Percentiles rank a stretch among this genome's conserved stretches.
These are phyloP conservation scores for Metschnikowia aberdeeniae DNA, from an alignment of 805 yeast species.

Conservation along the genomic window DNA sequence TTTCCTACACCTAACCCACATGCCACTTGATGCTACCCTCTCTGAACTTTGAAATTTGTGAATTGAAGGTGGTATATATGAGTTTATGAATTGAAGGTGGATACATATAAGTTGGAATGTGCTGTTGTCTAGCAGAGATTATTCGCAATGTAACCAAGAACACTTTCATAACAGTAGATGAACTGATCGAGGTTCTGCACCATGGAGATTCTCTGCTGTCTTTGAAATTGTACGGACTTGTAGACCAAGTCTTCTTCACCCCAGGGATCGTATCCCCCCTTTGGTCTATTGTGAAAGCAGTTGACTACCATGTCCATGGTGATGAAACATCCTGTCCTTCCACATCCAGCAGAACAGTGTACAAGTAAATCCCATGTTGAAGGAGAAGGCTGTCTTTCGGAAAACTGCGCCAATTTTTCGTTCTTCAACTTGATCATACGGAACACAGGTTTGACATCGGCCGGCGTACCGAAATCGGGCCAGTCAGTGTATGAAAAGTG, in stretches of 20 bases:
- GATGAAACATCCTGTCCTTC: slow-evolving; percentile 52
- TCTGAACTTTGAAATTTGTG: neutral
- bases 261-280: slow-evolving; percentile 24
- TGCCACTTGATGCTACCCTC: too few relatives aligned
- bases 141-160: slow-evolving; percentile 14
- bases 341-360: slow-evolving; percentile 61
- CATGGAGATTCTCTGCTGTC: slow-evolving; percentile 78
- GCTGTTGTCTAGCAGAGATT: slow-evolving; percentile 6
- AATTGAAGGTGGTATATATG: neutral
- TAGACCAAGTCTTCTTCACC: slow-evolving; percentile 51
- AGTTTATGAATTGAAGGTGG: neutral
- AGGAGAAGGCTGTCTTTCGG: neutral
- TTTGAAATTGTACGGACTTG: slow-evolving; percentile 58
- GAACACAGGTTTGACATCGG: slow-evolving; percentile 27
- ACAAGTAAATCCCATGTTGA: slow-evolving; percentile 29
- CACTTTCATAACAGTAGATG: slow-evolving; percentile 63
- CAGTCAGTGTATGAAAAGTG: slow-evolving; percentile 41
- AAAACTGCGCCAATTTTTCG: slow-evolving; percentile 16
- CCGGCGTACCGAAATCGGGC: slow-evolving; percentile 48
- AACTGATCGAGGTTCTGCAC: slow-evolving; percentile 79
- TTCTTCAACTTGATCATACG: slow-evolving; percentile 32
- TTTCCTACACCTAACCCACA: neutral
- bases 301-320: slow-evolving; percentile 40
- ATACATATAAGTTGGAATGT: too few relatives aligned
- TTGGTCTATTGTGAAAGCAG: slow-evolving; percentile 20